Base-by-base conservation (phyloP, 257 asterid genomes). In the Solanum gracilifrons region DNA sequence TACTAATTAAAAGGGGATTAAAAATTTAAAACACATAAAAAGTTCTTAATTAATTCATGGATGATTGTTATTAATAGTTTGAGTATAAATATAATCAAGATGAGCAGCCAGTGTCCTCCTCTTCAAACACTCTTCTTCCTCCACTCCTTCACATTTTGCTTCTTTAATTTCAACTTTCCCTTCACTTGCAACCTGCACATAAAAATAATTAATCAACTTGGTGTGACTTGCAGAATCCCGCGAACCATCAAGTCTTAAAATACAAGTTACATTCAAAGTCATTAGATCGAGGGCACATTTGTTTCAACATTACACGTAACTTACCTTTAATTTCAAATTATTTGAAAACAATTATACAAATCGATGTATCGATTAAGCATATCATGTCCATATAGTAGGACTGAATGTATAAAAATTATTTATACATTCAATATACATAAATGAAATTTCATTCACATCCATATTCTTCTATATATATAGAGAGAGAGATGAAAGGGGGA, bases 31-130 rank as follows among this genome's bases (percentile, higher is more conserved):
- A 46, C 37, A 46, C 6, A n/a, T 13, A 46, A 27, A 77, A 46
- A 21, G 31, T 23, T 16, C 20, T 20, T 73, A 9, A 33, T 74
- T 16, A 46, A 46, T 8, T 80, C n/a, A 58, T 82, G 64, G 86
- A 16, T 39, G 33, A 11, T 87, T 51, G 41, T 58, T 36, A 23
- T 2, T 73, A 35, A 31, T 18, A 43, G 33, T 37, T 62, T 88
- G 87, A 68, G 93, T 90, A 90, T 92, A 91, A 51, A 93, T 93
- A 41, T 92, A 93, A 89, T 93, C 95, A n/a, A 86, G 33, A 82
- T 92, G 91, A 71, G 95, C 95, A 32, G 3, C 88, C 88, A 84
- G n/a, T 5, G 90, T 89, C 85, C 88, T 90, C 33, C 87, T 55
- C 92, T 84, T 87, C 90, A 91, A 84, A 71, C 92, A 93, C 73